phyloP scores from a whole-genome alignment of 106 monocot species.

The Dendrobium officinale region DNA sequence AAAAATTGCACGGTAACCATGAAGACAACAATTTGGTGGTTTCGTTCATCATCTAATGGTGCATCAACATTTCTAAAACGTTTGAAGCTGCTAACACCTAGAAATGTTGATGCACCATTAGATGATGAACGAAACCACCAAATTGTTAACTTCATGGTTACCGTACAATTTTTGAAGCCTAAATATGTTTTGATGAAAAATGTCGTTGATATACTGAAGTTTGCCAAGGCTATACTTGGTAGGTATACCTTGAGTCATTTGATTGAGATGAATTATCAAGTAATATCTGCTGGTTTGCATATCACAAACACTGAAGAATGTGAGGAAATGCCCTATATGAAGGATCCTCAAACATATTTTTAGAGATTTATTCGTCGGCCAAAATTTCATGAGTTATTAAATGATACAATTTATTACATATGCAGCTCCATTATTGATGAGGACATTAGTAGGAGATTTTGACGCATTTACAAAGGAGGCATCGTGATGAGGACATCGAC shows the following conservation, averaged over 20 bases:
- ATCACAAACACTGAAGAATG: conserved; percentile 19
- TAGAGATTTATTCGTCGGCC: conserved; percentile 17
- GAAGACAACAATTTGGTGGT: conserved; percentile 76
- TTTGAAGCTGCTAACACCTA: conserved; percentile 80
- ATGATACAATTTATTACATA: background rate
- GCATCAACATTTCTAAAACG: conserved; percentile 70
- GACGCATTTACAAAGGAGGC: no score
- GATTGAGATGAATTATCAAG: conserved; percentile 71
- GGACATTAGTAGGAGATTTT: no score
- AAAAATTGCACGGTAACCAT: conserved; percentile 85
- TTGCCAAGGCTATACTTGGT: conserved; percentile 71
- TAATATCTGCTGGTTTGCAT: conserved; percentile 11
- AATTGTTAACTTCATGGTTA: conserved; percentile 82
- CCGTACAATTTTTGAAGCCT: conserved; percentile 74
- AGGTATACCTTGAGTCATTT: conserved; percentile 80
- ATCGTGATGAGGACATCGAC: no score
- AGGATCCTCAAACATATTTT: conserved; percentile 25
- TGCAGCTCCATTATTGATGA: background rate
- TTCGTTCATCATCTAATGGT: conserved; percentile 75
- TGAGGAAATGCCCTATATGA: conserved; percentile 18
- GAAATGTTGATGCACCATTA: conserved; percentile 70
- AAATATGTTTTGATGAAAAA: conserved; percentile 95
- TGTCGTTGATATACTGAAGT: conserved; percentile 76
- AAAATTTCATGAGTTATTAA: conserved; percentile 13
- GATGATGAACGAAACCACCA: conserved; percentile 79